A percentile compares a stretch with the other conserved stretches of the same genome.
These are phyloP conservation scores for Endotrypanum monterogeii DNA, from an alignment of 208 protist genomes.

Conservation along the genomic window DNA sequence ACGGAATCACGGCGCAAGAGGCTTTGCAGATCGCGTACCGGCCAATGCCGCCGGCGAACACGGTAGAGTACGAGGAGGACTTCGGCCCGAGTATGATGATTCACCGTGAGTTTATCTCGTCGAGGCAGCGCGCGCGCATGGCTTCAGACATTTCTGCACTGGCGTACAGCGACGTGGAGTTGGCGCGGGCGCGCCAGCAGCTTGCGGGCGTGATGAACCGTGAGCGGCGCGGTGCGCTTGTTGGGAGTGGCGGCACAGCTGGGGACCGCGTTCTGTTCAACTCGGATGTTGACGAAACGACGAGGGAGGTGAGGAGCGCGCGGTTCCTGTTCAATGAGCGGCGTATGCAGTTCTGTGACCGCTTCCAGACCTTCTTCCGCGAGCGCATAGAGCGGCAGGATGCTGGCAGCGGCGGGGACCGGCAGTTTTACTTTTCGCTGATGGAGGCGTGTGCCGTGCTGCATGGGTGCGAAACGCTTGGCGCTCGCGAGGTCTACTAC, in stretches of 20 bases:
- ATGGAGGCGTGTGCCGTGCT: slow-evolving; percentile 90
- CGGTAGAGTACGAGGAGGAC: slow-evolving; percentile 90
- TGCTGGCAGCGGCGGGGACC: slow-evolving; percentile 28
- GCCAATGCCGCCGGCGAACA: slow-evolving; percentile 72
- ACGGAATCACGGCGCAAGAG: slow-evolving; percentile 75
- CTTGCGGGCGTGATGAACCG: slow-evolving; percentile 81
- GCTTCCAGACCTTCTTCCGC: slow-evolving; percentile 82
- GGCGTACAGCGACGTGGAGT: slow-evolving; percentile 77
- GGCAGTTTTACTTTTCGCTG: slow-evolving; percentile 77
- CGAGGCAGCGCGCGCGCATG: slow-evolving; percentile 60
- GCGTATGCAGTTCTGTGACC: slow-evolving; percentile 84
- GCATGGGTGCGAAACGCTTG: slow-evolving; percentile 71
- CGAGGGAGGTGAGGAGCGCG: slow-evolving; percentile 70
- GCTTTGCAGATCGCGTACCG: slow-evolving; percentile 83
- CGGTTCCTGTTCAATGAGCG: slow-evolving; percentile 83
- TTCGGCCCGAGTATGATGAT: slow-evolving; percentile 86
- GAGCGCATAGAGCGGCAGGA: slow-evolving; percentile 25
- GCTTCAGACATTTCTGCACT: slow-evolving; percentile 58
- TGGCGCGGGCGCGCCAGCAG: slow-evolving; percentile 55
- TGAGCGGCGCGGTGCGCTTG: slow-evolving; percentile 59
- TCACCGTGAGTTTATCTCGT: slow-evolving; percentile 85
- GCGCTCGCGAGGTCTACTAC: slow-evolving; percentile 71
- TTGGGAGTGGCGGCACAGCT: slow-evolving; percentile 43
- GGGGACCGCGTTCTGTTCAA: slow-evolving; percentile 67
- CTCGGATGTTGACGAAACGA: slow-evolving; percentile 62